Conservation (phyloP, 1,284 basidiomycete genomes). For the Amylostereum chailletii region DNA sequence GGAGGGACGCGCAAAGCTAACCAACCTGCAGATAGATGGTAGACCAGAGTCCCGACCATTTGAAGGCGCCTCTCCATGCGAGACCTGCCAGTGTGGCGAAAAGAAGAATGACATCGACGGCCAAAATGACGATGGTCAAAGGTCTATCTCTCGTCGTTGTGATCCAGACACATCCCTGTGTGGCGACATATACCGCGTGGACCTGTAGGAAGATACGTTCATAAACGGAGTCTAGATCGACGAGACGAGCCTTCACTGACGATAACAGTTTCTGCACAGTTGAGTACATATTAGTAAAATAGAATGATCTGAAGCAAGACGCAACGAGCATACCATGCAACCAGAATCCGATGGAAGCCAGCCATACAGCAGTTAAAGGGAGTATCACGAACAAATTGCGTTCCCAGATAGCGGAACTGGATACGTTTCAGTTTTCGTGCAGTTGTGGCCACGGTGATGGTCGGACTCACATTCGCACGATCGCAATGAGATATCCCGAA, state of each 20-base stretch:
- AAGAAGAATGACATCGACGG: neutral
- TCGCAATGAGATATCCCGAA: neutral
- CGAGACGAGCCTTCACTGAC: no score
- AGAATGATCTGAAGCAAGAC: neutral
- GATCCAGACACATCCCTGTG: neutral
- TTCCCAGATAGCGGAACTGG: slow-evolving; percentile 3
- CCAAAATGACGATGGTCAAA: neutral
- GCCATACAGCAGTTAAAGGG: neutral
- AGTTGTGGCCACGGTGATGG: neutral
- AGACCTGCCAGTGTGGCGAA: neutral
- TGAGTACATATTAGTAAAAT: neutral
- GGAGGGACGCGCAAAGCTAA: neutral
- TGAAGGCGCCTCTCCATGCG: neutral
- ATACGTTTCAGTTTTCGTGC: neutral
- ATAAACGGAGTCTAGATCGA: neutral
- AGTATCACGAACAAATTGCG: neutral
- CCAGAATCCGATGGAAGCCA: neutral
- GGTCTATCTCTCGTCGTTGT: neutral
- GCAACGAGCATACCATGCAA: neutral
- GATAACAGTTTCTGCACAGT: neutral
- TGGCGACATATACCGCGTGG: neutral
- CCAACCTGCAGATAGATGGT: neutral
- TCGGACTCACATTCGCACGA: neutral
- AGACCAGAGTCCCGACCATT: neutral
- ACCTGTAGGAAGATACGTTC: neutral